Evolutionary conservation across 768 basidiomycete genomes (phyloP), one percentile per base, ranked within the genome.

Genomic region (Epithele typhae): DNA sequence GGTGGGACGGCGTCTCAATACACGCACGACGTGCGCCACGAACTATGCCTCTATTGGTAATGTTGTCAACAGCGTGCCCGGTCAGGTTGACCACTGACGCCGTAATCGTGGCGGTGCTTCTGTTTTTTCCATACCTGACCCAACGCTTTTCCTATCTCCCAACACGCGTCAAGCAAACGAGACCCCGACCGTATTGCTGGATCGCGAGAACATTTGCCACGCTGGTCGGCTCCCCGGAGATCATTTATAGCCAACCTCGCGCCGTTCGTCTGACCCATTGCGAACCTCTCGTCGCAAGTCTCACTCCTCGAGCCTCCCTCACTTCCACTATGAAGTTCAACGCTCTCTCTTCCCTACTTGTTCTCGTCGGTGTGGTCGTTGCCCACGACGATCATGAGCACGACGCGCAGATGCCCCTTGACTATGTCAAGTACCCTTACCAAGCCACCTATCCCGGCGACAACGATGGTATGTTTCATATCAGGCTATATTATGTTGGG

Each of bases 381-480:
- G 67, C 59, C 21, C 56, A 62, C 41, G 66, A 69, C 30, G 71
- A 58, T 6, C 70, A 74, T 47, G 63, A 68, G 42, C 68, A 76
- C 58, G 64, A 65, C 18, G 67, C 73, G 15, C 84, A 87, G 60
- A 69, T 82, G 54, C 84, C 85, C 35, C 61, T 84, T 35, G 82
- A 76, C 53, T 86, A 84, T 57, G 73, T 82, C 53, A 78, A 75
- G 39, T 87, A 74, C 55, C 86, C 85, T 10, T 76, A 73, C 60
- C 77, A 84, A 56, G 78, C 79, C 1, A 45, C 81, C 59, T 39
- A 44, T 24, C 79, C 77, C 34, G 63, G 65, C 1, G 76, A 78
- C 51, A 71, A 79, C 39, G 78, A 84, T 66, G 82, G 84, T 81
- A 55, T 33, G 51, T 15, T 15, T 5, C 25, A n/a, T n/a, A n/a